Base-by-base conservation (phyloP, 345 rosid genomes). In the Camelina neglecta region DNA sequence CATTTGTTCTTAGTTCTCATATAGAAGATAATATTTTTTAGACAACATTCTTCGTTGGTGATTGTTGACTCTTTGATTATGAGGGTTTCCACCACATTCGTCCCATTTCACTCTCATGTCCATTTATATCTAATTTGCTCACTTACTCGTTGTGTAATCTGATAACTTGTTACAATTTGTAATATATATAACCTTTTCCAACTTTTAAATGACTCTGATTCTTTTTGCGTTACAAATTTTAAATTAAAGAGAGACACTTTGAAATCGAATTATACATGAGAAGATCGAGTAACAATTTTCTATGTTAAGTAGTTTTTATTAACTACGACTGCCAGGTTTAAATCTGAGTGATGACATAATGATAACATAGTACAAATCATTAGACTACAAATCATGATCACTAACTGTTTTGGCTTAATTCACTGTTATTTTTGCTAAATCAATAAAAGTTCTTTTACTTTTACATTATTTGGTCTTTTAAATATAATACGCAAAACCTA, bases 101-200 rank as follows among this genome's bases (percentile, higher is more conserved):
- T 3, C 42, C 10, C 18, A 49, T 49, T 35, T 50, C 53, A 10
- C 18, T 66, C 12, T 66, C 71, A 66, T 66, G 45, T 50, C 59
- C 58, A 20, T 66, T 70, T 70, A n/a, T 33, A 70, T 42, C 10
- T 45, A 18, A 18, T 45, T 35, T 11, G 35, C 26, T 24, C 26
- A 24, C 26, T 24, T 24, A 3, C 65, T 70, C 74, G 57, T 31
- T 21, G 21, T 15, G 15, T 29, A 58, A 45, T 33, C 11, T 70
- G 11, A 45, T 33, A 1, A 7, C 31, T 33, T 58, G 9, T 45
- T 68, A 24, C 54, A 63, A 24, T 24, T 8, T 24, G 53, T 44
- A 63, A 44, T 39, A 20, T 35, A 20, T 35, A 6, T 7, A 3
- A 38, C 42, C 0, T 38, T 39, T 9, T 10, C 42, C 42, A 39